These are phyloP conservation scores for Pseudocercospora macadamiae DNA, from an alignment of 2,329 filamentous ascomycete species.

Conservation along the genomic window DNA sequence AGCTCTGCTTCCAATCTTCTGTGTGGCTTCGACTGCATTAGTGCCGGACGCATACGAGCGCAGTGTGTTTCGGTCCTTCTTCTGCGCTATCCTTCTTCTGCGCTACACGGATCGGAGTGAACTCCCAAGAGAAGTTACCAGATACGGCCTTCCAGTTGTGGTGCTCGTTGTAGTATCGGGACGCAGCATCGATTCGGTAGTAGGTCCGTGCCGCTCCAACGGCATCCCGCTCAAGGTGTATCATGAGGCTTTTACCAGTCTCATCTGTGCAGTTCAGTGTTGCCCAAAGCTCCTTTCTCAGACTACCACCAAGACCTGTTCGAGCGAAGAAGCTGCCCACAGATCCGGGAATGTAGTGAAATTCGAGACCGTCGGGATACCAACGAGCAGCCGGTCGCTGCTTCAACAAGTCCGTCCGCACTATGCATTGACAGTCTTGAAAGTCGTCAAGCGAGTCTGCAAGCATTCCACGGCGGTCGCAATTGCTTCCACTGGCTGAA, in stretches of 20 bases:
- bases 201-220: background rate
- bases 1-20: background rate
- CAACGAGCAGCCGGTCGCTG: background rate
- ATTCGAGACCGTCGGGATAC: background rate
- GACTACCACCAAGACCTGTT: background rate
- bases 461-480: conserved; percentile 19
- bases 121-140: background rate
- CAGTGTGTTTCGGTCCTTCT: too few relatives aligned
- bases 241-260: background rate
- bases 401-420: background rate
- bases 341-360: background rate
- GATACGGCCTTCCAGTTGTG: background rate
- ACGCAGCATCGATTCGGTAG: background rate
- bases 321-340: background rate
- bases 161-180: background rate
- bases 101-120: background rate
- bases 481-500: background rate
- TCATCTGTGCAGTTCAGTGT: background rate
- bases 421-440: background rate
- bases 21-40: background rate
- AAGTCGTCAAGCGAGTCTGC: conserved; percentile 20
- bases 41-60: background rate
- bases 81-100: background rate
- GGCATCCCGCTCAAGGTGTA: background rate
- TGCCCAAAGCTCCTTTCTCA: background rate